Evolutionary conservation across 176 grass and related monocot genomes (phyloP), one percentile per base, ranked within the genome.

Genomic region (Oryza rufipogon): DNA sequence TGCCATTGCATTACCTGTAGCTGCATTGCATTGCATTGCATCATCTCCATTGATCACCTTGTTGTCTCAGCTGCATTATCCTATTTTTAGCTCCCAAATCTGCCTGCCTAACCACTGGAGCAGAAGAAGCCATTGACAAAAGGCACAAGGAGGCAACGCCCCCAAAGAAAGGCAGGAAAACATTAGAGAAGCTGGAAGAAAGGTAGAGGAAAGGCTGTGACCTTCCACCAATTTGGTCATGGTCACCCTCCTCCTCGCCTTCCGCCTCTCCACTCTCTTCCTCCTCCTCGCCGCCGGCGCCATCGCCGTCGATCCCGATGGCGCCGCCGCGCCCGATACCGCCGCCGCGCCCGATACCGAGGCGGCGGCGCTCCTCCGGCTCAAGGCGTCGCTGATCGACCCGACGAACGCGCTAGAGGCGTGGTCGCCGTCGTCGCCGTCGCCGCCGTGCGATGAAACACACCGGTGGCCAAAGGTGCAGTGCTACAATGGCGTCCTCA

Each of bases 381-480:
- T 94, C 22, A 97, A 94, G 70, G 39, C 69, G 34, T 94, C 94
- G 17, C 60, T 97, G 25, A 20, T 65, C 0, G 89, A 91, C 75
- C 84, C 89, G 6, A 36, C 15, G 2, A 79, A 65, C 26, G 34
- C 74, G 26, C 78, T 91, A 2, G 82, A 68, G 7, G 44, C 58
- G 7, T 86, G 88, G 84, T 86, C 91, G 2, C 42, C 49, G 17
- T 67, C 72, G 30, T 85, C 82, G 41, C 64, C 86, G 30, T 68
- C 64, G 2, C 3, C 11, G 39, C 89, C 89, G 9, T 90, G 89
- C 89, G 60, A 80, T 10, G 71, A 51, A 32, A 3, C 20, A 0
- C 22, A 14, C 11, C 71, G 70, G 0, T 98, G 96, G 96, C 64
- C 84, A 0, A 88, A 93, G 2, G 75, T 96, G 11, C 75, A 92